A percentile compares a stretch with the other conserved stretches of the same genome.
These are phyloP conservation scores for Apiotrichum veenhuisii DNA, from an alignment of 1,284 basidiomycete species.

Conservation along the genomic window DNA sequence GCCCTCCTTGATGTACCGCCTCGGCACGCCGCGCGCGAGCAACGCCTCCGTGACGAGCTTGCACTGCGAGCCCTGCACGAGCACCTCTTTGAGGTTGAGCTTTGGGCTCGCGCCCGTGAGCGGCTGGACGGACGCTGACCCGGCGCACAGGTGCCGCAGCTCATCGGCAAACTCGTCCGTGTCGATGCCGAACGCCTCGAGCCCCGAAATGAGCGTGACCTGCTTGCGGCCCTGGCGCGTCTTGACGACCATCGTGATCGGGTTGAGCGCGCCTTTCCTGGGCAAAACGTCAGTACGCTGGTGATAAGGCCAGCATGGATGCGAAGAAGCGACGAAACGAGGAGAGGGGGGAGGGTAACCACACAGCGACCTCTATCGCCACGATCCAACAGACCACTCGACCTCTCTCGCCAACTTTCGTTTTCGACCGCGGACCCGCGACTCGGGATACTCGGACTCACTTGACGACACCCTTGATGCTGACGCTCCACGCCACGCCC, in stretches of 20 bases:
- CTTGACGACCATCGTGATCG: constrained; percentile 66
- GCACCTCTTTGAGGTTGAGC: constrained; percentile 57
- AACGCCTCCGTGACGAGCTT: constrained; percentile 65
- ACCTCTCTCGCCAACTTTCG: no score
- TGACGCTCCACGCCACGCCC: constrained; percentile 36
- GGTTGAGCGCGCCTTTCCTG: constrained; percentile 71
- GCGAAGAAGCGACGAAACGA: no score
- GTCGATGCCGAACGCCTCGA: constrained; percentile 68
- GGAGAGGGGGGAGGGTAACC: no score
- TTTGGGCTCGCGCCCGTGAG: constrained; percentile 44
- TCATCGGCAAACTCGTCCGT: constrained; percentile 74
- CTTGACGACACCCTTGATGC: constrained; percentile 39
- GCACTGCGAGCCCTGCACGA: constrained; percentile 76
- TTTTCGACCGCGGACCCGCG: no score
- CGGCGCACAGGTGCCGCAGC: constrained; percentile 68
- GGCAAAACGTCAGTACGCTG: neutral
- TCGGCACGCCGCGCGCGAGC: constrained; percentile 66
- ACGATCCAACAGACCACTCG: no score
- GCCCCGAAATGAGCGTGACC: constrained; percentile 69
- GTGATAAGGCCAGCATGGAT: no score
- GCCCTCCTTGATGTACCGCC: constrained; percentile 65
- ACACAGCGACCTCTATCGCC: no score
- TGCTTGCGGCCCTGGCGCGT: constrained; percentile 70
- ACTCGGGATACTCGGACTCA: no score
- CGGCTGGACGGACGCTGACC: constrained; percentile 60